Evolutionary conservation across 331 rosid species (phyloP).

Genomic region (Telfairia occidentalis): DNA sequence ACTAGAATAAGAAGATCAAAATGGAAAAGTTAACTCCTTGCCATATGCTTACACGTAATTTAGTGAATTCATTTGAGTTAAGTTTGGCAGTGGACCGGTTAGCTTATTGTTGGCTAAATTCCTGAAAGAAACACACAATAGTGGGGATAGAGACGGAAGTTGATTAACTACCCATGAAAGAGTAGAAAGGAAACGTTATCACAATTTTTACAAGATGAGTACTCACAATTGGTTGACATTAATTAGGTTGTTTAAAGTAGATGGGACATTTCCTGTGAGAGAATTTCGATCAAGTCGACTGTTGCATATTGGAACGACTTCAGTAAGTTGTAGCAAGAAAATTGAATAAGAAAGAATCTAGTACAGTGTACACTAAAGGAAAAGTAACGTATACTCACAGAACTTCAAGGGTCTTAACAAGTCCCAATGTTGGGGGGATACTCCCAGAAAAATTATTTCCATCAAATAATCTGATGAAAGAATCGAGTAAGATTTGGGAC

Average conservation of each 20-base stretch:
- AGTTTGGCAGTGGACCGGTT: conserved; percentile 61
- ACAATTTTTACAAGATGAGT: neutral
- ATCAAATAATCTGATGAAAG: conserved; percentile 55
- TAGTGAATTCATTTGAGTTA: conserved; percentile 53
- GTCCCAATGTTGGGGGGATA: conserved; percentile 61
- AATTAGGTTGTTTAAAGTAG: conserved; percentile 50
- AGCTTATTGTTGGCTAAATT: conserved; percentile 52
- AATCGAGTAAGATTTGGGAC: conserved; percentile 3
- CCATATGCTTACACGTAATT: conserved; percentile 53
- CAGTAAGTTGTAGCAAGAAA: neutral
- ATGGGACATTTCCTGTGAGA: conserved; percentile 54
- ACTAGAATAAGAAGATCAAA: conserved; percentile 2
- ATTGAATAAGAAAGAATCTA: neutral
- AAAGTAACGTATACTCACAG: conserved; percentile 59
- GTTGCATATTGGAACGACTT: conserved; percentile 22
- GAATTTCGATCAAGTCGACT: conserved; percentile 88
- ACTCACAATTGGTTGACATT: conserved; percentile 65
- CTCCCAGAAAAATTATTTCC: conserved; percentile 49
- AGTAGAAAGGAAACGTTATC: neutral
- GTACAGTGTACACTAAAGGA: neutral
- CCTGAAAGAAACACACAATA: conserved; percentile 30
- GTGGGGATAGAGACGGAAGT: neutral
- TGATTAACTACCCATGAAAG: conserved; percentile 6
- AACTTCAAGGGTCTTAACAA: conserved; percentile 65
- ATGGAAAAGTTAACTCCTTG: conserved; percentile 8